Conservation (phyloP, 306 rosid species). For the Cucurbita argyrosperma region DNA sequence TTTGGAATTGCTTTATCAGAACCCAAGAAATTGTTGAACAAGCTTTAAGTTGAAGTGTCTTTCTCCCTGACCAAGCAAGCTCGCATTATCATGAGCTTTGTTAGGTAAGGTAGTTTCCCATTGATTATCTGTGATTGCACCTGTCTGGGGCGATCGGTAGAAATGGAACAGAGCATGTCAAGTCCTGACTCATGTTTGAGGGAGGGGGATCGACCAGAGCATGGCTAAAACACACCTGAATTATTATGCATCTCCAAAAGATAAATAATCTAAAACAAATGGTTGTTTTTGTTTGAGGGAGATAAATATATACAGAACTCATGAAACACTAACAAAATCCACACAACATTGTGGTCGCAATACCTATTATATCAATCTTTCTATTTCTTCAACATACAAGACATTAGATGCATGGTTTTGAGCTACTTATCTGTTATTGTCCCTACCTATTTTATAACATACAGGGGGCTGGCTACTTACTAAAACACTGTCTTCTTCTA, state of each 20-base stretch:
- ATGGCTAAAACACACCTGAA: not conserved
- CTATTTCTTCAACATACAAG: not conserved
- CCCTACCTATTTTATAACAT: not conserved
- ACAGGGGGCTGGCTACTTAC: not conserved
- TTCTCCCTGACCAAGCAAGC: not conserved
- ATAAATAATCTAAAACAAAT: not conserved
- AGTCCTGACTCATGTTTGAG: not conserved
- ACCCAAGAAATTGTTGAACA: not conserved
- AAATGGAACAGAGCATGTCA: not conserved
- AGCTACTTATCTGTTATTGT: slow-evolving; percentile 4
- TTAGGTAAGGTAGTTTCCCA: not conserved
- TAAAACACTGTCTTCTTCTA: not conserved
- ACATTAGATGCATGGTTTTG: not conserved
- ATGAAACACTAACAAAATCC: slow-evolving; percentile 7
- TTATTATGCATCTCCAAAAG: not conserved
- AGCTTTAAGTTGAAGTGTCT: not conserved
- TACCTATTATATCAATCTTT: not conserved
- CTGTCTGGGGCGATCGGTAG: no score
- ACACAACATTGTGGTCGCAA: not conserved
- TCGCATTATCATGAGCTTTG: not conserved
- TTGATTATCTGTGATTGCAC: not conserved
- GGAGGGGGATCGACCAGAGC: not conserved
- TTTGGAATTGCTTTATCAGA: no score
- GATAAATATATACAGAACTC: slow-evolving; percentile 1
- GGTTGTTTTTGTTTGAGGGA: slow-evolving; percentile 1